Conservation (phyloP, 352 stramenopile genomes). For the Globisporangium solare region DNA sequence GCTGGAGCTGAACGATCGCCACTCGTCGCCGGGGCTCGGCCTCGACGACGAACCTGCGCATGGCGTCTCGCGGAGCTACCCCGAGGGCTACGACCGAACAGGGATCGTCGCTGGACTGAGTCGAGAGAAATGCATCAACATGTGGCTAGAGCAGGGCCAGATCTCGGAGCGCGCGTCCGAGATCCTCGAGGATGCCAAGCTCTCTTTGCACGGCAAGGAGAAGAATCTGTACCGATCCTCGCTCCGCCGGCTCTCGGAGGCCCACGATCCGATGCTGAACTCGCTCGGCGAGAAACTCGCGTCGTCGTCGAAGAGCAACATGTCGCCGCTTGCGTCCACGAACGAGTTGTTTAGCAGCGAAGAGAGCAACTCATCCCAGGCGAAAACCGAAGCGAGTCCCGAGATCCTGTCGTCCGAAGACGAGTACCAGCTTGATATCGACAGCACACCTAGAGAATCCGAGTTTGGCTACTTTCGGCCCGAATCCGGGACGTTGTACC, state of each 20-base stretch:
- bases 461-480: constrained; percentile 40
- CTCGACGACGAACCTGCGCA: constrained; percentile 14
- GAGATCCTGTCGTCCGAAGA: constrained; percentile 1
- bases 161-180: constrained; percentile 80
- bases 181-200: constrained; percentile 77
- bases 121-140: constrained; percentile 70
- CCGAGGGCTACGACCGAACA: constrained; percentile 3
- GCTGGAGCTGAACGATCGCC: constrained; percentile 34
- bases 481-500: constrained; percentile 66
- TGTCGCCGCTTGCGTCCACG: constrained; percentile 7
- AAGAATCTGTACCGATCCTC: constrained; percentile 77
- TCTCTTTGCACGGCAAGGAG: constrained; percentile 76
- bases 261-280: constrained; percentile 64
- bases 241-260: constrained; percentile 50
- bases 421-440: constrained; percentile 9
- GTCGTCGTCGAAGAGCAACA: constrained; percentile 26
- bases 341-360: constrained; percentile 14
- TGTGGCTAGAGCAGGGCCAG: constrained; percentile 75
- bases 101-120: constrained; percentile 17
- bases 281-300: constrained; percentile 59
- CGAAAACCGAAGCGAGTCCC: not conserved
- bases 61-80: constrained; percentile 14
- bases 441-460: constrained; percentile 13
- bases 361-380: constrained; percentile 3
- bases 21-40: constrained; percentile 13